Conservation (phyloP, 2,329 filamentous ascomycete species). For the Fonsecaea erecta region DNA sequence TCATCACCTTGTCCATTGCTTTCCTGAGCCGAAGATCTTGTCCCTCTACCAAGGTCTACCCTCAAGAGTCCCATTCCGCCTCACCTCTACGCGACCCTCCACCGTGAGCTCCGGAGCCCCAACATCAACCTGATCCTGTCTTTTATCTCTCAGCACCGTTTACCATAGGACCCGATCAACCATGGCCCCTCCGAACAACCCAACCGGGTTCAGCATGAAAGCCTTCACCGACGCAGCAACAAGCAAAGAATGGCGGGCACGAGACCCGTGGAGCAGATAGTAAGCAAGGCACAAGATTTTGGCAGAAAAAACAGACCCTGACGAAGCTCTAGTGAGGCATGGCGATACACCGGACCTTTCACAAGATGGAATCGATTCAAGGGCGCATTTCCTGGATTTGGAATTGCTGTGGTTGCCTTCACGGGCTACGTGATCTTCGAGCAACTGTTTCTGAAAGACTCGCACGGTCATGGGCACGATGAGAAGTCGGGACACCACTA, state of each 20-base stretch:
- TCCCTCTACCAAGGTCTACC: background rate
- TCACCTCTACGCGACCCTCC: background rate
- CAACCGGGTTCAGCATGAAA: slow-evolving; percentile 90
- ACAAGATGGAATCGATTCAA: slow-evolving; percentile 88
- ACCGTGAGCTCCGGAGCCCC: background rate
- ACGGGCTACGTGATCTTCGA: slow-evolving; percentile 88
- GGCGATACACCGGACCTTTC: slow-evolving; percentile 91
- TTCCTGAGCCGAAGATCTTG: background rate
- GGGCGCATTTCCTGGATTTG: slow-evolving; percentile 83
- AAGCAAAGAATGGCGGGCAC: slow-evolving; percentile 39
- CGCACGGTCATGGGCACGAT: slow-evolving; percentile 64
- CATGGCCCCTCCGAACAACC: slow-evolving; percentile 55
- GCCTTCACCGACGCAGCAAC: slow-evolving; percentile 37
- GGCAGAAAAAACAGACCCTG: slow-evolving; percentile 2
- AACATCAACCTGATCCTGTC: background rate
- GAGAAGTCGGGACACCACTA: slow-evolving; percentile 48
- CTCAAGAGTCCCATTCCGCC: background rate
- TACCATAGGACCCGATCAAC: background rate
- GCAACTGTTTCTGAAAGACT: slow-evolving; percentile 78
- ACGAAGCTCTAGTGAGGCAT: slow-evolving; percentile 72
- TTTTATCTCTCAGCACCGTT: background rate
- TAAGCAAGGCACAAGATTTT: slow-evolving; percentile 45
- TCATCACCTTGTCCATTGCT: background rate
- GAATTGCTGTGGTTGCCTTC: slow-evolving; percentile 90
- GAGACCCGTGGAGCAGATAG: slow-evolving; percentile 68